A percentile compares a stretch with the other conserved stretches of the same genome.
Evolutionary conservation across 495 filamentous ascomycete species (phyloP).

Genomic region (Antarctomyces pellizariae): DNA sequence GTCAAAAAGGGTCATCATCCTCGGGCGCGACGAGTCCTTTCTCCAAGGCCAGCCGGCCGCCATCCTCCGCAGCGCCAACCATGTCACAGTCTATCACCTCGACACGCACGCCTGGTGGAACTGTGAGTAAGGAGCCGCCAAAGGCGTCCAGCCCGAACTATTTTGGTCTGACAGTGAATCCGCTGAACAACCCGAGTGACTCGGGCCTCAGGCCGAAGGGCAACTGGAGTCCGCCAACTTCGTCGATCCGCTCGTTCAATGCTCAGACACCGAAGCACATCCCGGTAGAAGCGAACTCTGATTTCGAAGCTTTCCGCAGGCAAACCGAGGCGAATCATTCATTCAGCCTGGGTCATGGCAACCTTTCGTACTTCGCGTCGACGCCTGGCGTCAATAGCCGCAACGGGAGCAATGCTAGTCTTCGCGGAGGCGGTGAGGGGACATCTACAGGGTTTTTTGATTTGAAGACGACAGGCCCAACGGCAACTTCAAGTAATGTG

Average conservation of each 20-base stretch:
- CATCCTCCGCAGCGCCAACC: constrained; percentile 10
- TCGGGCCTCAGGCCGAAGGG: constrained; percentile 34
- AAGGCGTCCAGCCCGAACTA: constrained; percentile 52
- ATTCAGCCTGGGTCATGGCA: constrained; percentile 26
- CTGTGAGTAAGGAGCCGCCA: constrained; percentile 15
- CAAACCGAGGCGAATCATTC: constrained; percentile 38
- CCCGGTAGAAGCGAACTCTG: constrained; percentile 44
- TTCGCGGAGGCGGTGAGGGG: too few species aligned
- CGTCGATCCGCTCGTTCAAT: constrained; percentile 41
- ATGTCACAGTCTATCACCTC: constrained; percentile 10
- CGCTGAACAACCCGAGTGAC: constrained; percentile 29
- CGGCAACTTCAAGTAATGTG: too few species aligned
- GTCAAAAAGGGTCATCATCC: constrained; percentile 16
- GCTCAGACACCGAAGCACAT: constrained; percentile 44
- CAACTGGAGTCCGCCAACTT: constrained; percentile 48
- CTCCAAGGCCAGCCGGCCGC: constrained; percentile 15
- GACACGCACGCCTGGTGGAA: constrained; percentile 22
- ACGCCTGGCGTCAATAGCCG: too few species aligned
- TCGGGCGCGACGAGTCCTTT: constrained; percentile 18
- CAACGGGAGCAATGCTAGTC: too few species aligned
- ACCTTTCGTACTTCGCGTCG: constrained; percentile 18
- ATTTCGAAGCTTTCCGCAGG: constrained; percentile 52
- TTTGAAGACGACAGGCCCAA: too few species aligned
- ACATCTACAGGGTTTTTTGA: too few species aligned
- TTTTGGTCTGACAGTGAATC: constrained; percentile 50